Base-by-base conservation (phyloP, 495 filamentous ascomycete genomes). In the Rostrohypoxylon terebratum region DNA sequence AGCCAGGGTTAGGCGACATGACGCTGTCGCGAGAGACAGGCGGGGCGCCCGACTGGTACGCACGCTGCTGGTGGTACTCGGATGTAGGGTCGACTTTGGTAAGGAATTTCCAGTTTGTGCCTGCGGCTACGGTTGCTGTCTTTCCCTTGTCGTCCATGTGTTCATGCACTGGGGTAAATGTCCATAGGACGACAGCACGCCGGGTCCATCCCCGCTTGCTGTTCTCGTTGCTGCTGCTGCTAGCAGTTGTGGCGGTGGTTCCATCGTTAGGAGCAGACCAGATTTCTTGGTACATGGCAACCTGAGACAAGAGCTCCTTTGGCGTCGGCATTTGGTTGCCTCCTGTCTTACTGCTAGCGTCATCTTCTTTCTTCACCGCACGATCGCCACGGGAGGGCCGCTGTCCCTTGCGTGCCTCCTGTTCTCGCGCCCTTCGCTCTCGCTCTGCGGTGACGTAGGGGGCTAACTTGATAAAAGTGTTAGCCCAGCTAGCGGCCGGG, bases 271-370 rank as follows among this genome's bases (percentile, higher is more conserved):
- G 81, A 2, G 78, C 76, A 0, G 83, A 85, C 77, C 75, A 85
- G 38, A 86, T 77, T 75, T 86, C 84, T 63, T 86, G 84, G 71
- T 84, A 78, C 83, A 85, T 86, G 69, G 82, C 81, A 11, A 84
- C 84, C 72, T 79, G 75, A 21, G 78, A 74, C 18, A 85, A 69
- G 14, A 86, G 75, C 23, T 84, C 82, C 72, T 82, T 84, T 23
- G 81, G 82, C 11, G 82, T 82, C 8, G 61, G 73, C 23, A 54
- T 59, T 14, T 76, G 71, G 0, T n/a, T n/a, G 25, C 25, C 36
- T 18, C 62, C 62, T 16, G 75, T 20, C 63, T 77, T 77, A 31
- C 72, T 61, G 4, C 72, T 34, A 54, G n/a, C 59, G 10, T 75
- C 60, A 10, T 77, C 77, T 20, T 80, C 78, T 67, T 79, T 77